These are phyloP conservation scores for Geotrichum fermentans DNA, from an alignment of 1,139 yeast species.

Conservation along the genomic window DNA sequence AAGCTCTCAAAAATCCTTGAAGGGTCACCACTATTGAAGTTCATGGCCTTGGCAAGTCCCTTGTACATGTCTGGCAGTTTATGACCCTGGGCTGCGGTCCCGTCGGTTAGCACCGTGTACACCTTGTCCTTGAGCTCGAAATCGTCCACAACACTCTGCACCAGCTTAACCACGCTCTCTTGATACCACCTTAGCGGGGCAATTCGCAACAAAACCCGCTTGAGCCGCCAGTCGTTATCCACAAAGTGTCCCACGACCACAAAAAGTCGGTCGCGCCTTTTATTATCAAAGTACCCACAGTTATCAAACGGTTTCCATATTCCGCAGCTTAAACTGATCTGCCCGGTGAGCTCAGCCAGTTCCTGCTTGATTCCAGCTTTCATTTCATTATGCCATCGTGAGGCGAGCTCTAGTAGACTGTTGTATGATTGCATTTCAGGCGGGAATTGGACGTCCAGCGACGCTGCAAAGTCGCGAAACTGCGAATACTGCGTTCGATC, in stretches of 20 bases:
- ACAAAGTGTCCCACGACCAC: slow-evolving; percentile 20
- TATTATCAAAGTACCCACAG: slow-evolving; percentile 12
- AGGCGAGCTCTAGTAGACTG: slow-evolving; percentile 17
- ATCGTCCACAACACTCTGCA: slow-evolving; percentile 14
- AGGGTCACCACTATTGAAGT: not conserved
- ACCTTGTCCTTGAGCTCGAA: slow-evolving; percentile 17
- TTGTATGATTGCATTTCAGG: slow-evolving; percentile 19
- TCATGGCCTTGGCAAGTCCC: slow-evolving; percentile 4
- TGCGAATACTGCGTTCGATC: slow-evolving; percentile 16
- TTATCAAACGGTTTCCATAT: slow-evolving; percentile 20
- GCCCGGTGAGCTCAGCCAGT: slow-evolving; percentile 14
- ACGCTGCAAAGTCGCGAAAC: slow-evolving; percentile 15
- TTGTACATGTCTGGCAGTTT: slow-evolving; percentile 7
- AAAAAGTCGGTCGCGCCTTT: slow-evolving; percentile 16
- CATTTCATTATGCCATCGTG: slow-evolving; percentile 17
- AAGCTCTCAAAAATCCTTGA: slow-evolving; percentile 11
- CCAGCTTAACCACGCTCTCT: slow-evolving; percentile 16
- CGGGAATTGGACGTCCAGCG: slow-evolving; percentile 16
- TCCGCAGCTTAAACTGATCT: slow-evolving; percentile 20
- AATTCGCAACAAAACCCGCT: slow-evolving; percentile 15
- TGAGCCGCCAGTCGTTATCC: slow-evolving; percentile 19
- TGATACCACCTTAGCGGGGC: slow-evolving; percentile 20
- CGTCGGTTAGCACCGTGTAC: slow-evolving; percentile 18
- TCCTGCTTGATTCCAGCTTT: slow-evolving; percentile 16
- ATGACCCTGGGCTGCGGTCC: not conserved